Percentiles rank a stretch among this genome's conserved stretches.
Evolutionary conservation across 805 yeast species (phyloP).

Genomic region (Wickerhamomyces xylosicus): DNA sequence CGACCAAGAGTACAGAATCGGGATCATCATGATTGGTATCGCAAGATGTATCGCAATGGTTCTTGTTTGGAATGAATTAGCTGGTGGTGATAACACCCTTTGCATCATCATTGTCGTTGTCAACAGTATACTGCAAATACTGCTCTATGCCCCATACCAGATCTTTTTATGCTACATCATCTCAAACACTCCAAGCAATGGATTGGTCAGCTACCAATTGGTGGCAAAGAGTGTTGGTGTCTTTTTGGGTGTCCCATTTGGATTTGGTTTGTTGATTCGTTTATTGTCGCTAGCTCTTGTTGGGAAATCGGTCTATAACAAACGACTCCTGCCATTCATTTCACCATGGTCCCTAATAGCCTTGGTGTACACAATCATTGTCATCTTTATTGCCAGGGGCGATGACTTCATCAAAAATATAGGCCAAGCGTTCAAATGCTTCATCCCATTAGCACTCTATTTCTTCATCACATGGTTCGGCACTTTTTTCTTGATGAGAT

Average conservation of each 20-base stretch:
- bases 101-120: conserved; percentile 44
- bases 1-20: conserved; percentile 36
- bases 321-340: conserved; percentile 28
- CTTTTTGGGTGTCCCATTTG: conserved; percentile 45
- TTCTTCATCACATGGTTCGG: conserved; percentile 39
- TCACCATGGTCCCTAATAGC: conserved; percentile 43
- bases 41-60: conserved; percentile 61
- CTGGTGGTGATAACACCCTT: conserved; percentile 38
- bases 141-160: conserved; percentile 42
- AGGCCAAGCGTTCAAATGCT: conserved; percentile 37
- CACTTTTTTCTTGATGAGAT: conserved; percentile 27
- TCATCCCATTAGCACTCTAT: conserved; percentile 38
- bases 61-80: conserved; percentile 44
- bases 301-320: conserved; percentile 24
- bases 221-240: conserved; percentile 41
- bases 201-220: conserved; percentile 20
- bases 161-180: conserved; percentile 36
- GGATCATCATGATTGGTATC: conserved; percentile 48
- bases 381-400: conserved; percentile 42
- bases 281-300: conserved; percentile 17
- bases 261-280: conserved; percentile 33
- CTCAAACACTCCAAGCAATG: conserved; percentile 15
- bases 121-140: conserved; percentile 40
- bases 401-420: conserved; percentile 35
- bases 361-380: conserved; percentile 38